phyloP scores from a whole-genome alignment of 495 filamentous ascomycete species.

The Tuber melanosporum region DNA sequence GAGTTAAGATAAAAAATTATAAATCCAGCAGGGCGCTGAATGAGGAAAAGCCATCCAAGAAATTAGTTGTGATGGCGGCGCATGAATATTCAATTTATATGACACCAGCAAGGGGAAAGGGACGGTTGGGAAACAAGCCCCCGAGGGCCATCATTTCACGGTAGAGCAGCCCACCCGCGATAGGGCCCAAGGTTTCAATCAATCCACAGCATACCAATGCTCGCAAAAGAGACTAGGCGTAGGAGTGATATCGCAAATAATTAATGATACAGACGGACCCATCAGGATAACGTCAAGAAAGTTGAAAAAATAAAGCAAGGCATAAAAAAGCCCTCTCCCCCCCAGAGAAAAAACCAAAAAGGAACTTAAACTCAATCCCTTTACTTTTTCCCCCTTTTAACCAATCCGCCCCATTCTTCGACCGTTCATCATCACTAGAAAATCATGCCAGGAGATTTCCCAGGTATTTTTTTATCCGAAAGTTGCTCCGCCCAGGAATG shows the following conservation, averaged over 20 bases:
- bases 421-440: not conserved
- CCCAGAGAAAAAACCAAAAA: not conserved
- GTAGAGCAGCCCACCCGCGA: not conserved
- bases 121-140: not conserved
- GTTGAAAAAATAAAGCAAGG: not conserved
- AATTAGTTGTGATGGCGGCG: not conserved
- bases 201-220: not conserved
- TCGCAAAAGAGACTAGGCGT: not conserved
- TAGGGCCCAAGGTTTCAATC: not conserved
- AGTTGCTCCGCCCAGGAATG: not conserved
- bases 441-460: constrained; percentile 1
- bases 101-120: not conserved
- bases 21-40: not conserved
- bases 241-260: not conserved
- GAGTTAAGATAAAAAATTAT: not conserved
- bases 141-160: not conserved
- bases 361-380: not conserved
- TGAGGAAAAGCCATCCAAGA: not conserved
- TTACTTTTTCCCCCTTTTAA: not conserved
- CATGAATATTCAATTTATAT: not conserved
- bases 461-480: not conserved
- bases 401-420: not conserved
- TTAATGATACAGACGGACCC: not conserved
- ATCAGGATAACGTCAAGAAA: not conserved
- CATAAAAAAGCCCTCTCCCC: not conserved